phyloP scores from a whole-genome alignment of 345 rosid species.

The Bretschneidera sinensis region DNA sequence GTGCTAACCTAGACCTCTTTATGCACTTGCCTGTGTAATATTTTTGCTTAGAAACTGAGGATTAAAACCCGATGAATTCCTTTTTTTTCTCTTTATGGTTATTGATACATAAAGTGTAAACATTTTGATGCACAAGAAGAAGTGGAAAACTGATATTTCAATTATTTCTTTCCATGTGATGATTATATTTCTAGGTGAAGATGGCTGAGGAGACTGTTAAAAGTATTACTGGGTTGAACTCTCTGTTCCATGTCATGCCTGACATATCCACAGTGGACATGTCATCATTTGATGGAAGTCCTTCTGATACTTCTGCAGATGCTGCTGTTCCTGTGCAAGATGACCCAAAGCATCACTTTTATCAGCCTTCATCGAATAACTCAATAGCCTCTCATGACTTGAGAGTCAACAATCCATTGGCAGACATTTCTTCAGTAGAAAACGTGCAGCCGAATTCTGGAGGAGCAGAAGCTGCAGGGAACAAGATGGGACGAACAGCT shows the following conservation, averaged over 20 bases:
- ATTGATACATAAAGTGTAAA: too few relatives aligned
- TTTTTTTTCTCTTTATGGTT: too few relatives aligned
- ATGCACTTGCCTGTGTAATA: too few relatives aligned
- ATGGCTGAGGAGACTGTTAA: conserved; percentile 94
- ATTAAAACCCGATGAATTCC: too few relatives aligned
- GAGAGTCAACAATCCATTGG: conserved; percentile 19
- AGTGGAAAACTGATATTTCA: neutral
- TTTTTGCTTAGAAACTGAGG: neutral
- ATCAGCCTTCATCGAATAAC: conserved; percentile 26
- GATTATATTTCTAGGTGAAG: conserved; percentile 54
- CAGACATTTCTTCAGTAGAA: conserved; percentile 45
- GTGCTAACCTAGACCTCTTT: too few relatives aligned
- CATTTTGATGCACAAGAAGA: neutral
- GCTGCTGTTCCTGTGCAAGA: conserved; percentile 55
- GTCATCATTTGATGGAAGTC: conserved; percentile 41
- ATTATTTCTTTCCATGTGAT: neutral
- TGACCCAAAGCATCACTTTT: conserved; percentile 31
- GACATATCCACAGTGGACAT: conserved; percentile 38
- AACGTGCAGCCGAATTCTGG: conserved; percentile 28
- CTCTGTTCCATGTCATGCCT: conserved; percentile 46
- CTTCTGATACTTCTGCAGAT: conserved; percentile 49
- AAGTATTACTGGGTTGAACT: conserved; percentile 70
- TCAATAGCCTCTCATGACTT: conserved; percentile 26
- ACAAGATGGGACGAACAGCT: conserved; percentile 58
- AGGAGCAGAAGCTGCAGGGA: conserved; percentile 25